Conservation (phyloP, 352 stramenopile genomes). For the Phytopythium aichiense region DNA sequence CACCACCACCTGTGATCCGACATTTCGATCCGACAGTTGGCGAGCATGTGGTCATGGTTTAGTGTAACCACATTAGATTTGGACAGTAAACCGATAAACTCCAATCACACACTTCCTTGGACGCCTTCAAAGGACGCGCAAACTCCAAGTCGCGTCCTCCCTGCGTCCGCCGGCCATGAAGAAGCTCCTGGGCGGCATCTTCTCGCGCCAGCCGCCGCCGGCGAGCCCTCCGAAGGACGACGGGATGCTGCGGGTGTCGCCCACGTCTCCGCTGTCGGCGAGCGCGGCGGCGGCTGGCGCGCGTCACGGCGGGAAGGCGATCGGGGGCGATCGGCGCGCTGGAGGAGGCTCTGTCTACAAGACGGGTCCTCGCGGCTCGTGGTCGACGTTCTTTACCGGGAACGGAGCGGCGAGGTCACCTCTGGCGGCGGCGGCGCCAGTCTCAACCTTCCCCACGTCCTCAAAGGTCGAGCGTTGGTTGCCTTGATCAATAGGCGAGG, state of each 20-base stretch:
- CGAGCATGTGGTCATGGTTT: too few species aligned
- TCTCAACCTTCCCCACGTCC: slow-evolving; percentile 16
- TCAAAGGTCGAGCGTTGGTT: slow-evolving; percentile 16
- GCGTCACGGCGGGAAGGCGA: not conserved
- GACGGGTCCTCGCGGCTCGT: slow-evolving; percentile 33
- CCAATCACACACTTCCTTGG: too few species aligned
- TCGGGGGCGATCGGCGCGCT: not conserved
- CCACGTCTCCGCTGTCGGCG: slow-evolving; percentile 1
- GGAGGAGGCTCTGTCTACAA: slow-evolving; percentile 7
- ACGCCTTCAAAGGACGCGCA: too few species aligned
- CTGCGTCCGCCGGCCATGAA: slow-evolving; percentile 41
- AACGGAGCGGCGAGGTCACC: not conserved
- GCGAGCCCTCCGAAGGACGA: slow-evolving; percentile 9
- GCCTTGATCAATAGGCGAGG: too few species aligned
- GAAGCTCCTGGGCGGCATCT: slow-evolving; percentile 62
- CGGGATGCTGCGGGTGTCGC: slow-evolving; percentile 2
- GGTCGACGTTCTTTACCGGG: slow-evolving; percentile 32
- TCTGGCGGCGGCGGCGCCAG: not conserved
- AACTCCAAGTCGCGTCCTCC: too few species aligned
- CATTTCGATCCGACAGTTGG: too few species aligned
- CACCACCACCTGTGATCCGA: too few species aligned
- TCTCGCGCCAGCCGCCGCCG: slow-evolving; percentile 27
- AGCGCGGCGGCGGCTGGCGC: not conserved
- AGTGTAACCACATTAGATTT: too few species aligned
- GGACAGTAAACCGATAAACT: too few species aligned